Evolutionary conservation across 352 stramenopile species (phyloP).

Genomic region (Globisporangium barbulae): DNA sequence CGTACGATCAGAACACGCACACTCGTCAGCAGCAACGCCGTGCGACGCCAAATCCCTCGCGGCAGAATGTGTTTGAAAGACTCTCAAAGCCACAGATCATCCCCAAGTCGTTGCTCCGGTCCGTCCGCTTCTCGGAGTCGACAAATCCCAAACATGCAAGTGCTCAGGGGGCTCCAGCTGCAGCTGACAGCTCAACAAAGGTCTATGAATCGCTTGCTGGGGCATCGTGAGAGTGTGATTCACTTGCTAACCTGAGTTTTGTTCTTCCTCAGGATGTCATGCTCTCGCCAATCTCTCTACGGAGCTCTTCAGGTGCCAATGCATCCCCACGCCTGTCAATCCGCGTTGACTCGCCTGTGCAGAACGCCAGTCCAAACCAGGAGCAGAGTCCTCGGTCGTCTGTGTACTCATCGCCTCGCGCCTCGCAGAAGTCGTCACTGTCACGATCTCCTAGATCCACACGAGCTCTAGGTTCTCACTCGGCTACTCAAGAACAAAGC

Average conservation of each 20-base stretch:
- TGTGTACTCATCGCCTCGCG: background rate
- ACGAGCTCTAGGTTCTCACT: constrained; percentile 11
- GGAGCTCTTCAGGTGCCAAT: background rate
- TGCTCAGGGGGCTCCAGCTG: background rate
- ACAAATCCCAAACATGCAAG: background rate
- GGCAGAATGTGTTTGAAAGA: constrained; percentile 41
- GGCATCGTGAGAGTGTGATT: background rate
- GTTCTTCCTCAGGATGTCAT: background rate
- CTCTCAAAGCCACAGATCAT: constrained; percentile 24
- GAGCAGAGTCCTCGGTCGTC: constrained; percentile 12
- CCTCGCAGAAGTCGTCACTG: constrained; percentile 18
- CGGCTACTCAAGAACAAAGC: constrained; percentile 18
- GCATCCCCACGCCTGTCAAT: constrained; percentile 10
- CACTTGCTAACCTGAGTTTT: background rate
- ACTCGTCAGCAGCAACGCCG: background rate
- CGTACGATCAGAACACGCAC: constrained; percentile 13
- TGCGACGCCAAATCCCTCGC: background rate
- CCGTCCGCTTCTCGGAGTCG: background rate
- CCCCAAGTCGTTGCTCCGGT: constrained; percentile 19
- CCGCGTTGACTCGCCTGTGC: constrained; percentile 5
- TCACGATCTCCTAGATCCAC: constrained; percentile 21
- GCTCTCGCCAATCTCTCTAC: background rate
- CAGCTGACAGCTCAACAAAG: background rate
- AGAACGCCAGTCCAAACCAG: constrained; percentile 14
- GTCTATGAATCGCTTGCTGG: background rate